These are phyloP conservation scores for Cryptomeria japonica DNA, from an alignment of 75 land plant genomes.

Conservation along the genomic window DNA sequence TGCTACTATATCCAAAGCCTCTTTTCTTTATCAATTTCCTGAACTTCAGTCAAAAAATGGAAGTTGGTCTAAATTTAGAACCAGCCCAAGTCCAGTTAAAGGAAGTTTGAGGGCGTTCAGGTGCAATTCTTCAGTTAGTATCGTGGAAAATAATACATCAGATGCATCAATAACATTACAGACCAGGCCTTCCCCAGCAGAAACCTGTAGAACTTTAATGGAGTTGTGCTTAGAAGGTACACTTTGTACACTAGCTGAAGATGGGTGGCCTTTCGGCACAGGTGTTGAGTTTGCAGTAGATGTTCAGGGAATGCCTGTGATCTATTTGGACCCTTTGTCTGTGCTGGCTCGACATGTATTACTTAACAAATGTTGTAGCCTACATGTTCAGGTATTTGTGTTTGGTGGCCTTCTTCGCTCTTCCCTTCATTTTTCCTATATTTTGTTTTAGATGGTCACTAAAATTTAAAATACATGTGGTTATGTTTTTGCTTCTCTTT, in stretches of 20 bases:
- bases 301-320: conserved; percentile 54
- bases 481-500: background rate
- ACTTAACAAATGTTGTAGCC: conserved; percentile 48
- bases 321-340: conserved; percentile 43
- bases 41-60: background rate
- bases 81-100: background rate
- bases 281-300: conserved; percentile 81
- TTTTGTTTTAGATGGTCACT: background rate
- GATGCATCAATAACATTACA: background rate
- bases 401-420: conserved; percentile 5
- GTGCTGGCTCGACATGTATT: conserved; percentile 27
- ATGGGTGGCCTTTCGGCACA: conserved; percentile 80
- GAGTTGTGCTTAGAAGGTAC: conserved; percentile 74
- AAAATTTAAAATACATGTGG: background rate
- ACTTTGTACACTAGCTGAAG: conserved; percentile 58
- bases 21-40: background rate
- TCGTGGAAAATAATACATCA: background rate
- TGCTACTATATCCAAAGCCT: conserved; percentile 5
- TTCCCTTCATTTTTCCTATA: background rate
- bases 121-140: conserved; percentile 1
- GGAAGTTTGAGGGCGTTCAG: background rate
- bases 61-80: background rate
- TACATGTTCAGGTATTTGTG: conserved; percentile 73
- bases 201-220: conserved; percentile 76
- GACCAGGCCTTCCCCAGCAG: conserved; percentile 77